phyloP scores from a whole-genome alignment of 768 basidiomycete species.

The Sporobolomyces phaffii region DNA sequence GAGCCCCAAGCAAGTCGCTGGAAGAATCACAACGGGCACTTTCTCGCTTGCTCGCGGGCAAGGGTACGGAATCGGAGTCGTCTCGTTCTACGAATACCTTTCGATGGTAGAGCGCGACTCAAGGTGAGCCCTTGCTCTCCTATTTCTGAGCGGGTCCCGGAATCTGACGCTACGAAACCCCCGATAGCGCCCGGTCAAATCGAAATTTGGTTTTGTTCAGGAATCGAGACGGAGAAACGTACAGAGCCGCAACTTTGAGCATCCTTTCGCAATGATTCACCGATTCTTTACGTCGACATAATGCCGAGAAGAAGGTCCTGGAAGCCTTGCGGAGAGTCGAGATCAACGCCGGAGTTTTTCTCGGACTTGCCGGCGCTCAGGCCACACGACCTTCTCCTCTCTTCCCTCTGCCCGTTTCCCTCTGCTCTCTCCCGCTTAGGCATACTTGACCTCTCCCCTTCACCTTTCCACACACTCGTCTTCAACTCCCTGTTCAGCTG shows the following conservation, averaged over 20 bases:
- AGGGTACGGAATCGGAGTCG: conserved; percentile 69
- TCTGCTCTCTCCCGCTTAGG: neutral
- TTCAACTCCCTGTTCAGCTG: neutral
- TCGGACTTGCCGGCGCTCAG: too few species aligned
- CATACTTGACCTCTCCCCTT: too few species aligned
- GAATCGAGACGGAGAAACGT: conserved; percentile 8
- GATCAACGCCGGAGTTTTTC: too few species aligned
- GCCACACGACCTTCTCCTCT: neutral
- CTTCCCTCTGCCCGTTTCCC: neutral
- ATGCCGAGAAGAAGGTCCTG: too few species aligned
- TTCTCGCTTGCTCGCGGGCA: conserved; percentile 71
- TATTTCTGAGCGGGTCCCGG: neutral
- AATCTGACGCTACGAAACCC: neutral
- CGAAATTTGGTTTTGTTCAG: conserved; percentile 3
- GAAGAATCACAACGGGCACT: conserved; percentile 77
- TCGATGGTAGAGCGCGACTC: neutral
- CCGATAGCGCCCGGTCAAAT: neutral
- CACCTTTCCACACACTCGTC: too few species aligned
- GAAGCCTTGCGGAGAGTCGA: too few species aligned
- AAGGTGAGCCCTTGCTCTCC: conserved; percentile 7
- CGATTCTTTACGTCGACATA: too few species aligned
- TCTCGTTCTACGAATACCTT: conserved; percentile 53
- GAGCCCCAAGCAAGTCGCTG: conserved; percentile 50
- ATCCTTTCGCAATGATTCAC: too few species aligned
- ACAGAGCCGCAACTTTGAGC: conserved; percentile 1